These are phyloP conservation scores for Sporisorium sorghi DNA, from an alignment of 1,284 basidiomycete genomes.

Conservation along the genomic window DNA sequence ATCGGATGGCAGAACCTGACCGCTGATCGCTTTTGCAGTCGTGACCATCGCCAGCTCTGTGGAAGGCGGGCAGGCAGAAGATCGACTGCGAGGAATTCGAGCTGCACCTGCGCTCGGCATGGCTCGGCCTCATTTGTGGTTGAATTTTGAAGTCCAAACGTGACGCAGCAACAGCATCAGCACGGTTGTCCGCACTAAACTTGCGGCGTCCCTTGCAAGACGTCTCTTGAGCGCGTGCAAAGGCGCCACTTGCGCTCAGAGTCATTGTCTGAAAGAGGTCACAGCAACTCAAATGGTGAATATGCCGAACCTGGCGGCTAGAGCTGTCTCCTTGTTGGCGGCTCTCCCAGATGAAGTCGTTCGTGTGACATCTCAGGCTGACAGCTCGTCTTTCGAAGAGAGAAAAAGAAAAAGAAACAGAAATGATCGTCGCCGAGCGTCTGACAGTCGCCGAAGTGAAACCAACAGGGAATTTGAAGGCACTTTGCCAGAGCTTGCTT, in stretches of 20 bases:
- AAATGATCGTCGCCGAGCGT: conserved; percentile 9
- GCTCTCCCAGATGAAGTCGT: not conserved
- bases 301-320: too few relatives aligned
- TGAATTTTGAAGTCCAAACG: too few relatives aligned
- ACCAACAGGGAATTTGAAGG: conserved; percentile 1
- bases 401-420: not conserved
- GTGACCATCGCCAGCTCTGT: not conserved
- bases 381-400: conserved; percentile 1
- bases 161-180: not conserved
- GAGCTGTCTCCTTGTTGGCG: too few relatives aligned
- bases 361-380: not conserved
- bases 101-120: conserved; percentile 31
- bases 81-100: conserved; percentile 25
- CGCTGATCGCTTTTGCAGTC: not conserved
- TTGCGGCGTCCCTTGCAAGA: too few relatives aligned
- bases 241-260: too few relatives aligned
- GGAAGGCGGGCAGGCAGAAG: too few relatives aligned
- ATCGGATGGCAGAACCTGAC: not conserved
- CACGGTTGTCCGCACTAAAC: not conserved
- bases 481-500: not conserved
- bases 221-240: too few relatives aligned
- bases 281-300: too few relatives aligned
- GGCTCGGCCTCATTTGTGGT: conserved; percentile 17
- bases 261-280: too few relatives aligned
- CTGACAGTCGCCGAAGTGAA: conserved; percentile 10